A percentile compares a stretch with the other conserved stretches of the same genome.
phyloP scores from a whole-genome alignment of 75 land plant species.

The Selaginella moellendorffii region DNA sequence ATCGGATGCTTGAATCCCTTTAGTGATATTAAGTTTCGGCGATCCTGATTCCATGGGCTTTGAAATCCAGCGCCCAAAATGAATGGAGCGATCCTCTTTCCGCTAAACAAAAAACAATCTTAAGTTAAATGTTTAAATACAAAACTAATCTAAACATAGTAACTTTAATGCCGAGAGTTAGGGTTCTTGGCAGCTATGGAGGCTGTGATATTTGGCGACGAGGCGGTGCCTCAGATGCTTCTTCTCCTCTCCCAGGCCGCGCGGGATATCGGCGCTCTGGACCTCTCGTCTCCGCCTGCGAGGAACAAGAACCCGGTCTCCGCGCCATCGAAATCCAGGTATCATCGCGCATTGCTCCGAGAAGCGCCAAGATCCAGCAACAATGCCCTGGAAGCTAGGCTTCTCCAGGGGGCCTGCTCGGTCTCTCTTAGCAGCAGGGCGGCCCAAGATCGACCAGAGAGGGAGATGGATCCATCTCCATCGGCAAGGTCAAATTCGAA shows the following conservation, averaged over 20 bases:
- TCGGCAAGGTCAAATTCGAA: background rate
- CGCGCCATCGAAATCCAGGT: background rate
- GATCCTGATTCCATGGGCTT: no score
- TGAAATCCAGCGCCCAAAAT: no score
- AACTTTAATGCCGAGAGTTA: no score
- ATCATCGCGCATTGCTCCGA: background rate
- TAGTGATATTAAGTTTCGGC: no score
- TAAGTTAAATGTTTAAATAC: no score
- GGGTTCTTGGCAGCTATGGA: conserved; percentile 1
- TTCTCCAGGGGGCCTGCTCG: background rate
- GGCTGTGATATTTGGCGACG: background rate
- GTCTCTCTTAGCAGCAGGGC: background rate
- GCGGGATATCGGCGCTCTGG: background rate
- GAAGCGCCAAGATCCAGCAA: background rate
- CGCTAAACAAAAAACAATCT: no score
- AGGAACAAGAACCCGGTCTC: background rate
- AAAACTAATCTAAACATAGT: no score
- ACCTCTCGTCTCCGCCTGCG: no score
- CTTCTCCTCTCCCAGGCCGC: background rate
- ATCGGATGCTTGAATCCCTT: no score
- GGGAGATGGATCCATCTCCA: background rate
- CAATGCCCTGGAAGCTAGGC: background rate
- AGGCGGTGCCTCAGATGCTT: background rate
- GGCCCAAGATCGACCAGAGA: background rate
- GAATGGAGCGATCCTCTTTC: no score